A percentile compares a stretch with the other conserved stretches of the same genome.
Conservation (phyloP, 441 rosid genomes). For the Erysimum pusillum region DNA sequence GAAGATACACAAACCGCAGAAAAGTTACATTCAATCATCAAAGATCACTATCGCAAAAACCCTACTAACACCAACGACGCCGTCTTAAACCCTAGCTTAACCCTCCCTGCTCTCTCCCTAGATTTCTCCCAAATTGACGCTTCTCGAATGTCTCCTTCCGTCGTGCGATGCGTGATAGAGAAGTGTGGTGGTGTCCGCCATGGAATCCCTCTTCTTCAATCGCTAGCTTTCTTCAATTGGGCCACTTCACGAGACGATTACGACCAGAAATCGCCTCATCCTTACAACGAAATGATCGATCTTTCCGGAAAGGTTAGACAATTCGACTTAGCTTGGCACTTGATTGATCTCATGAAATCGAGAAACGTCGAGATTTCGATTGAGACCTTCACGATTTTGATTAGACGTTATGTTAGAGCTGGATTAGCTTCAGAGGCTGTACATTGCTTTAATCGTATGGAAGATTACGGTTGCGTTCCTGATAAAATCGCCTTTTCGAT, state of each 20-base stretch:
- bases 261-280: slow-evolving; percentile 53
- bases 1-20: slow-evolving; percentile 63
- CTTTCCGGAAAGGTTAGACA: slow-evolving; percentile 83
- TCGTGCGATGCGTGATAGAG: slow-evolving; percentile 65
- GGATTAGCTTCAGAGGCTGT: slow-evolving; percentile 88
- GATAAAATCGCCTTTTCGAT: slow-evolving; percentile 82
- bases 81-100: slow-evolving; percentile 54
- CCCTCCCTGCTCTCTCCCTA: slow-evolving; percentile 69
- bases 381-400: slow-evolving; percentile 68
- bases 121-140: slow-evolving; percentile 60
- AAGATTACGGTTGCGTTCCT: slow-evolving; percentile 80
- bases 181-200: slow-evolving; percentile 74
- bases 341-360: slow-evolving; percentile 75
- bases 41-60: slow-evolving; percentile 80
- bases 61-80: slow-evolving; percentile 50
- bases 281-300: slow-evolving; percentile 84
- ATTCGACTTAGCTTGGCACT: slow-evolving; percentile 81
- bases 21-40: slow-evolving; percentile 68
- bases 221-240: slow-evolving; percentile 91
- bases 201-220: slow-evolving; percentile 77
- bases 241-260: slow-evolving; percentile 52
- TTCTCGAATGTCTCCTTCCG: slow-evolving; percentile 56
- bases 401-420: slow-evolving; percentile 90
- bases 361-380: slow-evolving; percentile 60
- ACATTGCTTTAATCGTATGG: slow-evolving; percentile 90